Base-by-base conservation (phyloP, 176 grass and related monocot species). In the Bonia amplexicaulis region DNA sequence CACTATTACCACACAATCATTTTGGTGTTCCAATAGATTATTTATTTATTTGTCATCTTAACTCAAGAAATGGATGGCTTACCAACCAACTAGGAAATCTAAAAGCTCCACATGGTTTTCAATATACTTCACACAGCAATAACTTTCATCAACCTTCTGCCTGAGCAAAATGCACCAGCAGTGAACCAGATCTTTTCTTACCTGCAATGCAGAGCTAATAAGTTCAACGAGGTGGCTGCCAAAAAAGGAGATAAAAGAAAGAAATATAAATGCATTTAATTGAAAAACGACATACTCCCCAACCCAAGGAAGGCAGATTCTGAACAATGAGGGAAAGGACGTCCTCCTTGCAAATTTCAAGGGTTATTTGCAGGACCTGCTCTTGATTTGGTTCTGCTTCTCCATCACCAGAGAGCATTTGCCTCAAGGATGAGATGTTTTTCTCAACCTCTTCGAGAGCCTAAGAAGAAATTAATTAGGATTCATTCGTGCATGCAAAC, bases 11-110 rank as follows among this genome's bases (percentile, higher is more conserved):
- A 73, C 2, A 57, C 3, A 55, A 75, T 49, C 48, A 3, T 55
- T 29, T 31, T 49, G 7, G 20, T 65, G 70, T 74, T 84, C 58
- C 57, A 83, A 83, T 20, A 37, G 12, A 52, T 52, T 52, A 17
- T 16, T 1, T 42, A 61, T 19, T 39, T 51, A 27, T 48, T 47
- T 16, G 22, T 29, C n/a, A 49, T 17, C 13, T 73, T 73, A 82
- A 59, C 15, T 62, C 10, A 44, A 65, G 20, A 74, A 65, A 6
- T 65, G 12, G 42, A 84, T 84, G 73, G 69, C 78, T 87, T 88
- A 90, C 93, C 93, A 94, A 69, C 81, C 82, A 92, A 94, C 81
- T 69, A 92, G 90, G 81, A 94, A 94, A 83, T 94, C 93, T 82
- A 94, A 71, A 90, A 94, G 90, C 72, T 94, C 93, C 54, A 88